These are phyloP conservation scores for Penicillium fimorum DNA, from an alignment of 495 filamentous ascomycete species.

Conservation along the genomic window DNA sequence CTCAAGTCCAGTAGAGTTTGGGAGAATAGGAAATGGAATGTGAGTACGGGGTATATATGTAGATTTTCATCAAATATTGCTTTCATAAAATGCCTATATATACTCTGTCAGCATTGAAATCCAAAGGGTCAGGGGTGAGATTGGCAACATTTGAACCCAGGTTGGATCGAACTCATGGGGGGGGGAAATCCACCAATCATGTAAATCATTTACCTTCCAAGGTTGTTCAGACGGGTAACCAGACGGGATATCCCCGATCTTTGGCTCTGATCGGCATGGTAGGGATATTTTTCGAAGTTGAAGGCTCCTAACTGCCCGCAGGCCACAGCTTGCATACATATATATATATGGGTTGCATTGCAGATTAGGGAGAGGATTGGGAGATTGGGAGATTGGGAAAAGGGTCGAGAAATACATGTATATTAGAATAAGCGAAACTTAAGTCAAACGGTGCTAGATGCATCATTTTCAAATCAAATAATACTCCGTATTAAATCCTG, in stretches of 20 bases:
- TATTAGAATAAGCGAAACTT: background rate
- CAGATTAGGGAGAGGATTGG: background rate
- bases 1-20: background rate
- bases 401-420: background rate
- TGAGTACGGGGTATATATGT: too few relatives aligned
- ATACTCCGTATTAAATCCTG: background rate
- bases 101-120: too few relatives aligned
- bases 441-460: background rate
- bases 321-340: constrained; percentile 10
- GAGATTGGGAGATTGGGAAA: background rate
- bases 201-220: background rate
- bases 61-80: too few relatives aligned
- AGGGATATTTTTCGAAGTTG: constrained; percentile 1
- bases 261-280: constrained; percentile 13
- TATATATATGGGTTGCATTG: background rate
- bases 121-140: too few relatives aligned
- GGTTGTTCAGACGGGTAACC: background rate
- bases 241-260: background rate
- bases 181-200: background rate
- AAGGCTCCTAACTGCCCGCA: constrained; percentile 17
- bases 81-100: too few relatives aligned
- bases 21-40: too few relatives aligned
- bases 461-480: background rate
- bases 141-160: too few relatives aligned
- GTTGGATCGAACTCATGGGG: too few relatives aligned